Percentiles rank a stretch among this genome's conserved stretches.
Conservation (phyloP, 1,284 basidiomycete genomes). For the Cutaneotrichosporon curvatum region DNA sequence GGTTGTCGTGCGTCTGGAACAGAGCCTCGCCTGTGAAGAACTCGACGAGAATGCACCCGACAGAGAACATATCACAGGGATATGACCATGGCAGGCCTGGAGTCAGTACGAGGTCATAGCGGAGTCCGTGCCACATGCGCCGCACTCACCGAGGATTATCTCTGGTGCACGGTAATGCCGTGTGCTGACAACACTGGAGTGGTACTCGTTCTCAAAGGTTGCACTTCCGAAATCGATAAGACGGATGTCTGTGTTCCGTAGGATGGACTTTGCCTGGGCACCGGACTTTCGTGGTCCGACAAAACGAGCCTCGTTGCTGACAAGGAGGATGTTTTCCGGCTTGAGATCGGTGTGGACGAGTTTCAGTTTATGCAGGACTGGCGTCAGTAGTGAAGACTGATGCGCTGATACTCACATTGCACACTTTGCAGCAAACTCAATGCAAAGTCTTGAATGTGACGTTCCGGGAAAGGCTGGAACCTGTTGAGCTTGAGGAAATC, state of each 20-base stretch:
- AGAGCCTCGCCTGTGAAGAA: conserved; percentile 96
- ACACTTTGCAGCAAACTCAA: conserved; percentile 87
- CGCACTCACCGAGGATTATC: conserved; percentile 83
- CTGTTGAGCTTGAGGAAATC: conserved; percentile 98
- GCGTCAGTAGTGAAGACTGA: not conserved
- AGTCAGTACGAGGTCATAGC: not conserved
- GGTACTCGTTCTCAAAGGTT: conserved; percentile 96
- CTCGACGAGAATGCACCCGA: conserved; percentile 98
- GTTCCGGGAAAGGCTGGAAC: conserved; percentile 90
- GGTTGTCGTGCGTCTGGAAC: conserved; percentile 98
- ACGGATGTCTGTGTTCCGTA: conserved; percentile 84
- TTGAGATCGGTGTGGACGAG: conserved; percentile 98
- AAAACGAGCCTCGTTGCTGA: conserved; percentile 64
- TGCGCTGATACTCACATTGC: conserved; percentile 79
- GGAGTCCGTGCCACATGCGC: not conserved
- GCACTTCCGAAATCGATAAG: conserved; percentile 97
- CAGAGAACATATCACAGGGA: conserved; percentile 96
- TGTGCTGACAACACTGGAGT: conserved; percentile 94
- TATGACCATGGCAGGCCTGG: conserved; percentile 94
- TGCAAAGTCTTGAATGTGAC: conserved; percentile 94
- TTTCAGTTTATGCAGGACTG: conserved; percentile 84
- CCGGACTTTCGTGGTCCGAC: conserved; percentile 28
- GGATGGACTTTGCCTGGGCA: conserved; percentile 47
- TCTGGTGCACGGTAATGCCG: conserved; percentile 98
- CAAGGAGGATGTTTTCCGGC: conserved; percentile 95